These are phyloP conservation scores for Cetraspora pellucida DNA, from an alignment of 192 early-diverging fungal genomes.

Conservation along the genomic window DNA sequence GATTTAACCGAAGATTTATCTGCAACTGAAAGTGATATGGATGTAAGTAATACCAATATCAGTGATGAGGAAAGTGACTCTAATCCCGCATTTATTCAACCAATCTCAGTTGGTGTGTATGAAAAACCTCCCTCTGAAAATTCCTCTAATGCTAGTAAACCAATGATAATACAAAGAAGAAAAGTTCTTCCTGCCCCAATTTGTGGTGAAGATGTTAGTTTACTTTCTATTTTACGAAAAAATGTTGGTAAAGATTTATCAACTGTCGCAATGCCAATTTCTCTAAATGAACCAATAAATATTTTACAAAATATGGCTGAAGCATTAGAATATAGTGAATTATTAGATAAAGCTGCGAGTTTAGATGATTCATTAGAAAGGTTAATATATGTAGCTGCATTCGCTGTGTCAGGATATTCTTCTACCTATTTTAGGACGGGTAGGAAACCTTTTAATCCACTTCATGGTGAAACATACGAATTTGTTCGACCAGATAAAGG, in stretches of 20 bases:
- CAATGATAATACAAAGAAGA: conserved; percentile 53
- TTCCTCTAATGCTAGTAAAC: not conserved
- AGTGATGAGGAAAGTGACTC: conserved; percentile 55
- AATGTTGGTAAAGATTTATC: conserved; percentile 97
- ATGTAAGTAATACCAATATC: conserved; percentile 40
- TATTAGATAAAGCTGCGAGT: conserved; percentile 77
- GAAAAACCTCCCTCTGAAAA: not conserved
- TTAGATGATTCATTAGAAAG: conserved; percentile 73
- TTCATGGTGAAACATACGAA: conserved; percentile 98
- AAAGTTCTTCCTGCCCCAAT: conserved; percentile 74
- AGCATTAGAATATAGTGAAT: conserved; percentile 85
- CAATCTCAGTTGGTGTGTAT: conserved; percentile 16
- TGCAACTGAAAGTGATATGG: conserved; percentile 54
- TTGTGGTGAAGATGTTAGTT: conserved; percentile 78
- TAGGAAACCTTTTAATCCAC: conserved; percentile 98
- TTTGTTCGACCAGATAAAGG: conserved; percentile 77
- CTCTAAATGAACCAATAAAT: conserved; percentile 94
- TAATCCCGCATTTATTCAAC: conserved; percentile 42
- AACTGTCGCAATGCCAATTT: conserved; percentile 95
- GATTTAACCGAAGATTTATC: conserved; percentile 46
- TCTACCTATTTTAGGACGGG: conserved; percentile 82
- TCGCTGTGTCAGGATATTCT: conserved; percentile 85
- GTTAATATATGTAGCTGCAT: conserved; percentile 79
- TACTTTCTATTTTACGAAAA: conserved; percentile 87
- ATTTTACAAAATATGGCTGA: conserved; percentile 92